Conservation (phyloP, 768 basidiomycete genomes). For the Melanogaster broomeanus region DNA sequence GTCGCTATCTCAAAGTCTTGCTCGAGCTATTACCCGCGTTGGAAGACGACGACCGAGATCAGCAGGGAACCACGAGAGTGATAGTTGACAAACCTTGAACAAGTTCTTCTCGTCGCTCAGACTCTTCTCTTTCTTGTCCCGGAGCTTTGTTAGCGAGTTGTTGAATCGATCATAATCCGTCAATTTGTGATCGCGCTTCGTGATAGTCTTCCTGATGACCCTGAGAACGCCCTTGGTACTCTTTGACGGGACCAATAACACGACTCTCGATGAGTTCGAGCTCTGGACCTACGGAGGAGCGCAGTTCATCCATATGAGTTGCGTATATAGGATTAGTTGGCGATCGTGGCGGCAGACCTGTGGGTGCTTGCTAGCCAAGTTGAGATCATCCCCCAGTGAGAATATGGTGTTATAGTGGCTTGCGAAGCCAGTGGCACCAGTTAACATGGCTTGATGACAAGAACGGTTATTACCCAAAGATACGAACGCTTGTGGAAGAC, state of each 20-base stretch:
- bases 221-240: slow-evolving; percentile 86
- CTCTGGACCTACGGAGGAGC: slow-evolving; percentile 79
- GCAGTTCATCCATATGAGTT: slow-evolving; percentile 79
- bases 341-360: slow-evolving; percentile 74
- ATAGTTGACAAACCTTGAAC: slow-evolving; percentile 69
- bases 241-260: slow-evolving; percentile 84
- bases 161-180: slow-evolving; percentile 96
- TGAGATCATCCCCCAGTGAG: slow-evolving; percentile 74
- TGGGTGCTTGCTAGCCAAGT: slow-evolving; percentile 77
- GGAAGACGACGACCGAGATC: not conserved
- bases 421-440: slow-evolving; percentile 60
- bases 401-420: slow-evolving; percentile 65
- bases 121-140: slow-evolving; percentile 98
- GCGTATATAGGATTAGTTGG: slow-evolving; percentile 75
- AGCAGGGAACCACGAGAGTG: not conserved
- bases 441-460: slow-evolving; percentile 57
- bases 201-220: slow-evolving; percentile 88
- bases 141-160: slow-evolving; percentile 90
- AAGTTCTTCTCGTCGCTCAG: slow-evolving; percentile 95
- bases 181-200: slow-evolving; percentile 97
- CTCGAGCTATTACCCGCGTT: slow-evolving; percentile 59
- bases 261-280: slow-evolving; percentile 91
- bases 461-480: slow-evolving; percentile 4
- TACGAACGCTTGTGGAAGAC: not conserved
- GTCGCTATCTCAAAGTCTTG: slow-evolving; percentile 95